Percentiles rank a stretch among this genome's conserved stretches.
phyloP scores from a whole-genome alignment of 805 yeast genomes.

The Schizosaccharomyces lindneri region DNA sequence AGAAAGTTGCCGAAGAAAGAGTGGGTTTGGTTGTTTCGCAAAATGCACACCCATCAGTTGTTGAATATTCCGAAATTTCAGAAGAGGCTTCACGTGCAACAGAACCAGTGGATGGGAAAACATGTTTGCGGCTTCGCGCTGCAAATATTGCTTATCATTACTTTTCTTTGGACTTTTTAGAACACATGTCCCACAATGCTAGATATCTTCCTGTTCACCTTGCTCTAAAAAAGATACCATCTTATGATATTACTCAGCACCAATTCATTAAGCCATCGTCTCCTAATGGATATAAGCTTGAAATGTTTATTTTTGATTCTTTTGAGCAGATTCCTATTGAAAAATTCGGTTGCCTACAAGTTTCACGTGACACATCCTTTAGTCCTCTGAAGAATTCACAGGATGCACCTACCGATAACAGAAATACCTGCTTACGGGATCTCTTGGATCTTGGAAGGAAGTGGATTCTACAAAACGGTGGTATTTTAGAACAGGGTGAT shows the following conservation, averaged over 20 bases:
- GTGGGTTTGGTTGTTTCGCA: slow-evolving; percentile 68
- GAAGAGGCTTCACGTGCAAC: slow-evolving; percentile 34
- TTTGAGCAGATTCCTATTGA: slow-evolving; percentile 50
- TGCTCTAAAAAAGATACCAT: slow-evolving; percentile 71
- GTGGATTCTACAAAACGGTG: slow-evolving; percentile 61
- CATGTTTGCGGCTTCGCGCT: slow-evolving; percentile 50
- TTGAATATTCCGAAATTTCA: slow-evolving; percentile 82
- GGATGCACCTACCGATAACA: slow-evolving; percentile 61
- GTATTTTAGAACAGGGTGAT: slow-evolving; percentile 15
- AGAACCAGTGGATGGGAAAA: slow-evolving; percentile 17
- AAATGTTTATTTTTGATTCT: slow-evolving; percentile 90
- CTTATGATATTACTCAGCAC: slow-evolving; percentile 24
- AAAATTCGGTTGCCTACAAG: slow-evolving; percentile 80
- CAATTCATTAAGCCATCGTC: slow-evolving; percentile 32
- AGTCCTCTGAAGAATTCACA: slow-evolving; percentile 84
- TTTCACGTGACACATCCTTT: slow-evolving; percentile 60
- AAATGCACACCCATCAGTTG: slow-evolving; percentile 52
- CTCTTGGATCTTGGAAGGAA: slow-evolving; percentile 40
- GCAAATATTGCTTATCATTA: slow-evolving; percentile 96
- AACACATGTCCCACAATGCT: slow-evolving; percentile 16
- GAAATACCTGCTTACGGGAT: slow-evolving; percentile 50
- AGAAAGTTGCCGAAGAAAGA: slow-evolving; percentile 61
- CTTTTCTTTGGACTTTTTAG: slow-evolving; percentile 59
- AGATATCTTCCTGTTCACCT: slow-evolving; percentile 62
- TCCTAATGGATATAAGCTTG: slow-evolving; percentile 82